Conservation (phyloP, 345 rosid species). For the Eucalyptus viminalis region DNA sequence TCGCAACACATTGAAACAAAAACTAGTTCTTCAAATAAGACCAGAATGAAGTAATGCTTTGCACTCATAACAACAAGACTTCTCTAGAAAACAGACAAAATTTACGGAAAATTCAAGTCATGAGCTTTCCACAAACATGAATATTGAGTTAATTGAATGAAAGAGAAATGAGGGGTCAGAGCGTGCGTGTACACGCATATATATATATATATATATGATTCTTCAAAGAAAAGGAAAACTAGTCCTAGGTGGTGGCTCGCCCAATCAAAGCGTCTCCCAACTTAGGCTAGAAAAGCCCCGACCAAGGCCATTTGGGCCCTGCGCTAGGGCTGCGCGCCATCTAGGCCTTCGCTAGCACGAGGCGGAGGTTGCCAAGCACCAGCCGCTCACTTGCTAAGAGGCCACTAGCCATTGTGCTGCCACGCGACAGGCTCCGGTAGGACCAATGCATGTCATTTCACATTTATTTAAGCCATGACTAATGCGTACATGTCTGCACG, state of each 20-base stretch:
- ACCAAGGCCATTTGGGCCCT: neutral
- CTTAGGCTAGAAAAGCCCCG: neutral
- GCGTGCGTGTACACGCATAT: fast-evolving
- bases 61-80: neutral
- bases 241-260: too few species aligned
- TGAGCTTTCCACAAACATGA: neutral
- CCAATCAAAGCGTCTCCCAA: too few species aligned
- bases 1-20: neutral
- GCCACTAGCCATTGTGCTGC: neutral
- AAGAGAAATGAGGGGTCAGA: neutral
- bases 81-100: neutral
- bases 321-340: too few species aligned
- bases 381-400: fast-evolving
- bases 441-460: too few species aligned
- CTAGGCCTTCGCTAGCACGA: neutral
- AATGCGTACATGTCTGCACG: too few species aligned
- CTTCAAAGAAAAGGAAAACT: too few species aligned
- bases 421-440: too few species aligned
- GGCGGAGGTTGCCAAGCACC: neutral
- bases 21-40: neutral
- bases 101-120: too few species aligned
- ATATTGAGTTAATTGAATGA: neutral
- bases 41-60: neutral
- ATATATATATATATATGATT: too few species aligned
- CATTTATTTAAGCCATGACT: too few species aligned